These are phyloP conservation scores for Boeremia lycopersici DNA, from an alignment of 2,329 filamentous ascomycete species.

Conservation along the genomic window DNA sequence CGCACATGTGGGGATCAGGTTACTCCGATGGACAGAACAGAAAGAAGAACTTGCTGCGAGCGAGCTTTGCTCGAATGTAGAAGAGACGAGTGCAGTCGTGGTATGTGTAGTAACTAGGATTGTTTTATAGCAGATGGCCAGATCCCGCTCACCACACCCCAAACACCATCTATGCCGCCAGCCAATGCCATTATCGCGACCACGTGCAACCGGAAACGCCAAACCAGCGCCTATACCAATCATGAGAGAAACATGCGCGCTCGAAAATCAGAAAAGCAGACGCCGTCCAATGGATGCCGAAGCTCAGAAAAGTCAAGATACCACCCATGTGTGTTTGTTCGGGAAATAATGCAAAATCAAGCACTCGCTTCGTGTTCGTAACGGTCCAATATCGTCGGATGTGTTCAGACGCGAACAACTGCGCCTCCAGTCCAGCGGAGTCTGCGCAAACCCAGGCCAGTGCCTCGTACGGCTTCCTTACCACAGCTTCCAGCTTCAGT, in stretches of 20 bases:
- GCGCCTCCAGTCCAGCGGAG: slow-evolving; percentile 40
- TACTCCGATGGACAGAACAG: too few species aligned
- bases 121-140: not conserved
- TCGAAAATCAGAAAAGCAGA: slow-evolving; percentile 4
- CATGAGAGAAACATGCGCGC: slow-evolving; percentile 2
- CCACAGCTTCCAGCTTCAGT: slow-evolving; percentile 41
- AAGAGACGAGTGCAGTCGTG: too few species aligned
- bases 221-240: not conserved
- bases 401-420: slow-evolving; percentile 18
- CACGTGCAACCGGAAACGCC: slow-evolving; percentile 10
- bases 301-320: slow-evolving; percentile 1
- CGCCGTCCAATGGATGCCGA: slow-evolving; percentile 1
- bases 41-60: too few species aligned
- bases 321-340: slow-evolving; percentile 10
- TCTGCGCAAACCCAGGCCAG: slow-evolving; percentile 40
- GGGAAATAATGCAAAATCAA: not conserved
- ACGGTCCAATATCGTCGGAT: not conserved
- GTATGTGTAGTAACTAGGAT: not conserved
- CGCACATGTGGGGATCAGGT: too few species aligned
- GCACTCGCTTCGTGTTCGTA: slow-evolving; percentile 2
- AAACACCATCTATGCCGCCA: not conserved
- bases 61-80: too few species aligned
- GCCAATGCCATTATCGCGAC: not conserved
- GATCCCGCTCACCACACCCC: not conserved
- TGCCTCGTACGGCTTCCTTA: slow-evolving; percentile 40